phyloP scores from a whole-genome alignment of 108 stramenopile species.

The Pseudonitzschia pungens region DNA sequence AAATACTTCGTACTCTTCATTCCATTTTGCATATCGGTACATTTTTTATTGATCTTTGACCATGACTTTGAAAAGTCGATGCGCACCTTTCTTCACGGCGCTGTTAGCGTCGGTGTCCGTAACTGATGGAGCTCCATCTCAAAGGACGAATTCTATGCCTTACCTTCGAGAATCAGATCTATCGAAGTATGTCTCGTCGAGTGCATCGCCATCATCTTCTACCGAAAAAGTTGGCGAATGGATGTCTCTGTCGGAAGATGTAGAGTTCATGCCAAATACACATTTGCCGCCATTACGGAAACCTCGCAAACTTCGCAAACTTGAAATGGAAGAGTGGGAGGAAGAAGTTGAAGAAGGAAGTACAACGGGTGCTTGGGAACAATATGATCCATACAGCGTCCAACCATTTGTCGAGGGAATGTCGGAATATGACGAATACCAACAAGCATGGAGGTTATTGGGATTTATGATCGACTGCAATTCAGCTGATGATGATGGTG shows the following conservation, averaged over 20 bases:
- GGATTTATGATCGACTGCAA: slow-evolving; percentile 66
- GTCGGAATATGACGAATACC: slow-evolving; percentile 52
- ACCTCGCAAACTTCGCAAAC: slow-evolving; percentile 28
- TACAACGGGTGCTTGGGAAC: slow-evolving; percentile 8
- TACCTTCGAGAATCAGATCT: slow-evolving; percentile 21
- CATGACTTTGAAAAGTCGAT: background rate
- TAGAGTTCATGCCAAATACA: slow-evolving; percentile 18
- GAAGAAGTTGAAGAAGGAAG: slow-evolving; percentile 11
- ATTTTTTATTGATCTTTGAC: background rate
- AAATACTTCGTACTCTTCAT: too few species aligned
- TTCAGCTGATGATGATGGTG: slow-evolving; percentile 17
- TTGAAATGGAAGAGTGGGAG: slow-evolving; percentile 17
- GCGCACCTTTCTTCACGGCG: background rate
- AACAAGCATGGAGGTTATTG: slow-evolving; percentile 60
- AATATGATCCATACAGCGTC: slow-evolving; percentile 29
- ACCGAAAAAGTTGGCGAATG: slow-evolving; percentile 13
- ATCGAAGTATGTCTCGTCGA: background rate
- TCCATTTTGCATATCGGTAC: too few species aligned
- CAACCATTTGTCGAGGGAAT: slow-evolving; percentile 40
- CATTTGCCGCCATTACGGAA: background rate
- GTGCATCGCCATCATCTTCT: background rate
- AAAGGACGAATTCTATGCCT: slow-evolving; percentile 9
- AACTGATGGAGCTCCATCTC: background rate
- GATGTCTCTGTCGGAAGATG: slow-evolving; percentile 20
- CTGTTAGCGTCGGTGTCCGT: background rate